phyloP scores from a whole-genome alignment of 768 basidiomycete genomes.

The Rhizopogon rudus region DNA sequence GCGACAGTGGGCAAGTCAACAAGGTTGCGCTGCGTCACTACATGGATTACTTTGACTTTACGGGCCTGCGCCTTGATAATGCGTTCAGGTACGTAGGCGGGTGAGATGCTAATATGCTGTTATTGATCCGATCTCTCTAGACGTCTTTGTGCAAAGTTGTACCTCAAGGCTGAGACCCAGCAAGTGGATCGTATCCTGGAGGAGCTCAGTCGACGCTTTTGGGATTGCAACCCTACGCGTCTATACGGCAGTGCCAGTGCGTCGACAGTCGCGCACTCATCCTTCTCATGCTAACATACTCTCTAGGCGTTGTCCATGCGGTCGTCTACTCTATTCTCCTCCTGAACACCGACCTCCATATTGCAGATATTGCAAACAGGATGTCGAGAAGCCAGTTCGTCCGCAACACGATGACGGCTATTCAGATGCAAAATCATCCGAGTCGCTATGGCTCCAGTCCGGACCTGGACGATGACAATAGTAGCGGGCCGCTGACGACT shows the following conservation, averaged over 20 bases:
- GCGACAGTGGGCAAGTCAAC: slow-evolving; percentile 66
- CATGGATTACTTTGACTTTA: slow-evolving; percentile 87
- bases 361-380: slow-evolving; percentile 80
- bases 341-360: slow-evolving; percentile 95
- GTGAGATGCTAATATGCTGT: background rate
- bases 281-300: slow-evolving; percentile 2
- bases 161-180: slow-evolving; percentile 93
- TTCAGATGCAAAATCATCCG: slow-evolving; percentile 73
- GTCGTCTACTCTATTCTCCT: slow-evolving; percentile 90
- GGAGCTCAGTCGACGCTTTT: slow-evolving; percentile 86
- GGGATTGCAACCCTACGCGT: slow-evolving; percentile 80
- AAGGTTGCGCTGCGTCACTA: slow-evolving; percentile 73
- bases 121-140: slow-evolving; percentile 30
- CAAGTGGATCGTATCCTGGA: slow-evolving; percentile 97
- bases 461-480: slow-evolving; percentile 65
- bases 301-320: slow-evolving; percentile 86
- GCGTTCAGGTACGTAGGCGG: slow-evolving; percentile 70
- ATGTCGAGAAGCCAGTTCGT: slow-evolving; percentile 95
- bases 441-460: slow-evolving; percentile 49
- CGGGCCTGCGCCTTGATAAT: slow-evolving; percentile 72
- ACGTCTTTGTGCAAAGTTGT: slow-evolving; percentile 86
- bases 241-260: slow-evolving; percentile 83
- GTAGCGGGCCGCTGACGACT: slow-evolving; percentile 49
- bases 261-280: slow-evolving; percentile 21
- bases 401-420: slow-evolving; percentile 82